Conservation (phyloP, 371 early-diverging fungal genomes). For the Apophysomyces sp. region DNA sequence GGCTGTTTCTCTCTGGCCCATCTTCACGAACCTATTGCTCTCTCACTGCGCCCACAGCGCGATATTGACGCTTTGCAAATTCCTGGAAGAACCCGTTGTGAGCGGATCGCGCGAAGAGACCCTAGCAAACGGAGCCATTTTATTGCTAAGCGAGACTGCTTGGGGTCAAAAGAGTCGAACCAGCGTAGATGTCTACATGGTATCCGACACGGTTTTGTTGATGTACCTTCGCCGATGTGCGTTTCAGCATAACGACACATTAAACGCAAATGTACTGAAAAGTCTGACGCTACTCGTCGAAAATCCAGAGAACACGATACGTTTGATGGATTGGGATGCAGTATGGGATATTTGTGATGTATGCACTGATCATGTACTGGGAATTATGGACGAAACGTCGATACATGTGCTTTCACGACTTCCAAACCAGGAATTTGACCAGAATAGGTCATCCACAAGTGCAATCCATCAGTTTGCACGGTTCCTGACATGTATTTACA, state of each 20-base stretch:
- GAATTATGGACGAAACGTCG: constrained; percentile 21
- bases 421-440: background rate
- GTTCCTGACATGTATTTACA: constrained; percentile 27
- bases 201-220: constrained; percentile 35
- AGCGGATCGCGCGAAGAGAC: constrained; percentile 17
- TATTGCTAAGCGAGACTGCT: constrained; percentile 51
- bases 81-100: constrained; percentile 28
- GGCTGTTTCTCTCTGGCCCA: constrained; percentile 53
- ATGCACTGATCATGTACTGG: constrained; percentile 18
- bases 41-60: constrained; percentile 68
- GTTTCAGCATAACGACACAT: constrained; percentile 13
- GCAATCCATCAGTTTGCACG: constrained; percentile 25
- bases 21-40: constrained; percentile 63
- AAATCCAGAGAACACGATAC: constrained; percentile 13
- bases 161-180: constrained; percentile 42
- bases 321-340: constrained; percentile 46
- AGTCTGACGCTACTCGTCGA: constrained; percentile 16
- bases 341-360: constrained; percentile 46
- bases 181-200: constrained; percentile 30
- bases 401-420: constrained; percentile 5
- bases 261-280: constrained; percentile 27
- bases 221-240: constrained; percentile 36
- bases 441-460: background rate
- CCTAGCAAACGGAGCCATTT: constrained; percentile 53
- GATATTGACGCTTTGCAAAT: constrained; percentile 58